Evolutionary conservation across 768 basidiomycete genomes (phyloP).

Genomic region (Dendrothele bispora): DNA sequence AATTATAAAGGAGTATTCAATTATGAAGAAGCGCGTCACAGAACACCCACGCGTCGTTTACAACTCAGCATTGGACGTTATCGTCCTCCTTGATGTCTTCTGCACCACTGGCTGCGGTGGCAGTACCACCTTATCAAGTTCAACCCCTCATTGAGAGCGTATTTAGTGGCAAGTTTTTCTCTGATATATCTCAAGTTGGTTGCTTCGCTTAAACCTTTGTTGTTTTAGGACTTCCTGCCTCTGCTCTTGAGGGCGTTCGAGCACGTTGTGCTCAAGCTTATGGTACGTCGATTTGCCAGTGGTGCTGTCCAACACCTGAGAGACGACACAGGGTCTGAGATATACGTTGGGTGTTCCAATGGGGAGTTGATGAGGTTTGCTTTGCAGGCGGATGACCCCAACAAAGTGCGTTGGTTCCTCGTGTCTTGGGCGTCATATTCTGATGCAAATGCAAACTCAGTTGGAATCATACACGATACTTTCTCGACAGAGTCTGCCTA

Average conservation of each 20-base stretch:
- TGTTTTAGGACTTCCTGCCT: slow-evolving; percentile 7
- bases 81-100: slow-evolving; percentile 34
- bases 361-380: slow-evolving; percentile 83
- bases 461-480: slow-evolving; percentile 64
- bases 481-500: slow-evolving; percentile 69
- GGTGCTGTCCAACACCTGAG: neutral
- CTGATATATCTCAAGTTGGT: neutral
- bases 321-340: slow-evolving; percentile 61
- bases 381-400: slow-evolving; percentile 57
- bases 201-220: slow-evolving; percentile 6
- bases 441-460: slow-evolving; percentile 24
- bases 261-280: slow-evolving; percentile 58
- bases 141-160: slow-evolving; percentile 45
- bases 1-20: neutral
- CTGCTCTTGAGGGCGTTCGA: slow-evolving; percentile 17
- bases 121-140: slow-evolving; percentile 64
- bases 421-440: neutral
- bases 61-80: neutral
- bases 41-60: neutral
- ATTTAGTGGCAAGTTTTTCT: slow-evolving; percentile 11
- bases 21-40: neutral
- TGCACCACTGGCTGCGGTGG: slow-evolving; percentile 35
- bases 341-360: slow-evolving; percentile 85
- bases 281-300: slow-evolving; percentile 38
- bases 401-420: slow-evolving; percentile 35